Evolutionary conservation across 768 basidiomycete species (phyloP).

Genomic region (Boletellus ananas): DNA sequence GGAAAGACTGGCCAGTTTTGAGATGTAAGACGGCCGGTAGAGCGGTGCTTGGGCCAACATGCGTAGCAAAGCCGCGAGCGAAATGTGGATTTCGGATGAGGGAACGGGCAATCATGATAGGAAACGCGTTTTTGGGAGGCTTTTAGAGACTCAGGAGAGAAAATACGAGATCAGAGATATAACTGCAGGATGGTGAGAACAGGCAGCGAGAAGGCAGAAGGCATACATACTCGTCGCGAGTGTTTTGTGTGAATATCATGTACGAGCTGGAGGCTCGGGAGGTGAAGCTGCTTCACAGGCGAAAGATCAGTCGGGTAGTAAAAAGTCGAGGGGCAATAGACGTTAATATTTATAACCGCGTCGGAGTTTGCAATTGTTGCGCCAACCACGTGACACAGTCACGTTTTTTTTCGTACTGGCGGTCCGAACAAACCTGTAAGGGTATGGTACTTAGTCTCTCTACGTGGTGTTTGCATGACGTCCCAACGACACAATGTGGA

Average conservation of each 20-base stretch:
- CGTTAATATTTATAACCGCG: neutral
- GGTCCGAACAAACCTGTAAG: no score
- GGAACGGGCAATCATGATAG: constrained; percentile 55
- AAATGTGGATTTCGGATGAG: constrained; percentile 47
- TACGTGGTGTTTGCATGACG: no score
- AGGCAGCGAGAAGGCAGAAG: neutral
- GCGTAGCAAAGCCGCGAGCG: constrained; percentile 64
- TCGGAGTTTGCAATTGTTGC: constrained; percentile 20
- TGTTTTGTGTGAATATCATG: constrained; percentile 85
- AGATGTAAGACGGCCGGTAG: constrained; percentile 86
- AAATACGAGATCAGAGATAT: constrained; percentile 89
- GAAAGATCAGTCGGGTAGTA: neutral
- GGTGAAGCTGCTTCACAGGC: neutral
- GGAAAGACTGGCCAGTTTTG: constrained; percentile 91
- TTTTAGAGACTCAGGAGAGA: constrained; percentile 49
- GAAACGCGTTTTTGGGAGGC: constrained; percentile 25
- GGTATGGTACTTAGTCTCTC: no score
- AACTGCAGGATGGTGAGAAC: constrained; percentile 46
- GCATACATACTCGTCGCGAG: constrained; percentile 76
- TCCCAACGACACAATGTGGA: no score
- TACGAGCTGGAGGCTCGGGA: constrained; percentile 34
- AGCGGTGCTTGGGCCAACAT: constrained; percentile 44
- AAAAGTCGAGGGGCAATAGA: neutral
- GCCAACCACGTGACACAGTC: neutral
- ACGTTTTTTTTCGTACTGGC: no score